A percentile compares a stretch with the other conserved stretches of the same genome.
Conservation (phyloP, 805 yeast species). For the Torulaspora delbrueckii region DNA sequence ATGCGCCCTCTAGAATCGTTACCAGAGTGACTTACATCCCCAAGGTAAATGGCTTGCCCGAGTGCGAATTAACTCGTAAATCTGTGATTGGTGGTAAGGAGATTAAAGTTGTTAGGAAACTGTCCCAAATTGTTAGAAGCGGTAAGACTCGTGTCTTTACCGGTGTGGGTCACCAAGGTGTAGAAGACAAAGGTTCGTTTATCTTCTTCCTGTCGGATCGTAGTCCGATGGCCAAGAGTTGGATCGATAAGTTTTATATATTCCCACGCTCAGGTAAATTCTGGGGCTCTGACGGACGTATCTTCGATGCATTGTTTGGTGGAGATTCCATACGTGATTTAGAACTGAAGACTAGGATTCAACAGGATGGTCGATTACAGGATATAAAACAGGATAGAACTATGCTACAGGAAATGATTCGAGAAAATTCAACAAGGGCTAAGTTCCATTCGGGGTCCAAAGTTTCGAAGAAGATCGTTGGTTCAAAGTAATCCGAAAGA, state of each 20-base stretch:
- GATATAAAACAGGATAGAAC: conserved; percentile 12
- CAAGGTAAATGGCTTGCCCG: conserved; percentile 12
- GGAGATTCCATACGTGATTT: conserved; percentile 21
- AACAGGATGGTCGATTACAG: conserved; percentile 2
- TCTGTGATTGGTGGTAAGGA: conserved; percentile 22
- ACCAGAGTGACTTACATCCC: conserved; percentile 28
- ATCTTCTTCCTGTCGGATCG: conserved; percentile 25
- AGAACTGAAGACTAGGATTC: conserved; percentile 9
- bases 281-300: conserved; percentile 29
- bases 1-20: conserved; percentile 27
- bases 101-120: conserved; percentile 10
- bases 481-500: conserved; percentile 27
- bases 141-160: conserved; percentile 25
- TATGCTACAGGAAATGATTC: conserved; percentile 18
- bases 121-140: conserved; percentile 19
- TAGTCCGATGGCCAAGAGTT: conserved; percentile 8
- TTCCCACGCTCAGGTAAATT: conserved; percentile 31
- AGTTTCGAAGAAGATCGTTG: conserved; percentile 7
- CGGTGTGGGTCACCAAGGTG: conserved; percentile 30
- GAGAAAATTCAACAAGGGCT: conserved; percentile 16
- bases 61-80: conserved; percentile 23
- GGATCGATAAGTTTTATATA: conserved; percentile 24
- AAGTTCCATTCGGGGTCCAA: conserved; percentile 16
- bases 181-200: conserved; percentile 30
- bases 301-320: conserved; percentile 30